Conservation (phyloP, 2,329 filamentous ascomycete genomes). For the Fusarium vanettenii region DNA sequence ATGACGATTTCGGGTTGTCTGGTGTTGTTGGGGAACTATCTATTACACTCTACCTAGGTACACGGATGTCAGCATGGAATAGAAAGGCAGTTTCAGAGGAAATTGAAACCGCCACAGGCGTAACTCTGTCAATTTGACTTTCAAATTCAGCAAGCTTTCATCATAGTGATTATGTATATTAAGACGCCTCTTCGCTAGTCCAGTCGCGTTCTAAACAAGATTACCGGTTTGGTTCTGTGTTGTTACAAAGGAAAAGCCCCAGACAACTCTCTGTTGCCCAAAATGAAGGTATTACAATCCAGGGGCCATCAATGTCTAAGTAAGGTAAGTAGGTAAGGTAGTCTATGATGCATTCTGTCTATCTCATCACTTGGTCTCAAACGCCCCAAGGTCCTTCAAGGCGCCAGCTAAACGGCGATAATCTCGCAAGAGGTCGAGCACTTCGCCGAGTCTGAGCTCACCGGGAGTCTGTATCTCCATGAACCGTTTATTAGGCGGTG, state of each 20-base stretch:
- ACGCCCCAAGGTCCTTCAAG: conserved; percentile 71
- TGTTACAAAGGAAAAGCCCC: not conserved
- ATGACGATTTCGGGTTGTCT: not conserved
- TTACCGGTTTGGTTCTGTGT: not conserved
- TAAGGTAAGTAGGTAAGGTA: not conserved
- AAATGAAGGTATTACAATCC: conserved; percentile 12
- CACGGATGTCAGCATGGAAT: not conserved
- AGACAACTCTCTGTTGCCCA: not conserved
- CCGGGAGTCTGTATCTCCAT: conserved; percentile 77
- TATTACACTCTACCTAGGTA: not conserved
- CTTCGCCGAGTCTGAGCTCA: conserved; percentile 79
- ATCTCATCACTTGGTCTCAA: conserved; percentile 56
- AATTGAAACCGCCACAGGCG: conserved; percentile 16
- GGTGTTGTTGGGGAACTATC: not conserved
- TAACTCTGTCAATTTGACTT: not conserved
- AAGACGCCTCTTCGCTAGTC: not conserved
- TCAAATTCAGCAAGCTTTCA: not conserved
- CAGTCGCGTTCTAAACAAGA: not conserved
- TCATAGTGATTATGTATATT: not conserved
- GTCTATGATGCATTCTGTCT: conserved; percentile 3
- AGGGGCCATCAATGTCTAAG: conserved; percentile 21
- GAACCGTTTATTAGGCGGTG: conserved; percentile 78
- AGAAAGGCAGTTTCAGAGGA: conserved; percentile 15
- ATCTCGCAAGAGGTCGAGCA: conserved; percentile 77
- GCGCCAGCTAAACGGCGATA: conserved; percentile 77